Percentiles rank a stretch among this genome's conserved stretches.
These are phyloP conservation scores for Raphidocelis subcapitata DNA, from an alignment of 139 green algal genomes.

Conservation along the genomic window DNA sequence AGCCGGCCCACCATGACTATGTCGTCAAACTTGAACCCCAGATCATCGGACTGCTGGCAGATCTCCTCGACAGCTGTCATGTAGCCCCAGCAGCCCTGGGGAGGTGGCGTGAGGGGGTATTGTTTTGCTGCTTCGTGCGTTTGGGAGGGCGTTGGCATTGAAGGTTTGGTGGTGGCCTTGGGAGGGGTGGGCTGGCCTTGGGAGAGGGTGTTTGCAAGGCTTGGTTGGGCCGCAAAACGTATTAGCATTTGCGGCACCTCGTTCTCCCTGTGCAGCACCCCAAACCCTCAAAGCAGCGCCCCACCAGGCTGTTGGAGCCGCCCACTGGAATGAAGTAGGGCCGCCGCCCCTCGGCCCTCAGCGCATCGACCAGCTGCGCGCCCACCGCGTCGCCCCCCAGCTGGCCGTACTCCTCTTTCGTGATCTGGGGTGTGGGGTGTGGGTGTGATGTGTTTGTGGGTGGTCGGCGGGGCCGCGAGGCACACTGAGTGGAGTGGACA, in stretches of 20 bases:
- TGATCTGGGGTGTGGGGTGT: slow-evolving; percentile 50
- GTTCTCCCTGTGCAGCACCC: no score
- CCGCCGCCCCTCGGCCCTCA: slow-evolving; percentile 63
- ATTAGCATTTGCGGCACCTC: no score
- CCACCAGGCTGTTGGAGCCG: slow-evolving; percentile 68
- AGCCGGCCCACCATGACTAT: slow-evolving; percentile 63
- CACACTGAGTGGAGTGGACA: background rate
- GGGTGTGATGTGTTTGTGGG: background rate
- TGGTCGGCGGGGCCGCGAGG: no score
- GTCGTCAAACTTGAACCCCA: slow-evolving; percentile 58
- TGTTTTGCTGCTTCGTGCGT: no score
- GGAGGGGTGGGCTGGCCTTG: no score
- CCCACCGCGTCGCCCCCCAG: slow-evolving; percentile 59
- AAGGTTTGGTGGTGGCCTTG: no score
- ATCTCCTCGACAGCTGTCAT: slow-evolving; percentile 82
- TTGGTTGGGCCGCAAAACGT: no score
- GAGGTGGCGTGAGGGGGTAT: no score
- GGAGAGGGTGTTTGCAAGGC: no score
- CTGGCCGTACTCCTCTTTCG: slow-evolving; percentile 89
- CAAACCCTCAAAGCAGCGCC: no score
- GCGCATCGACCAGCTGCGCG: slow-evolving; percentile 49
- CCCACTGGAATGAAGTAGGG: slow-evolving; percentile 93
- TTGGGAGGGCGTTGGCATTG: no score
- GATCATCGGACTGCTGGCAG: slow-evolving; percentile 46
- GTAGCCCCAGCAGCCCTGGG: slow-evolving; percentile 85